These are phyloP conservation scores for Phoma herbarum DNA, from an alignment of 2,329 filamentous ascomycete species.

Conservation along the genomic window DNA sequence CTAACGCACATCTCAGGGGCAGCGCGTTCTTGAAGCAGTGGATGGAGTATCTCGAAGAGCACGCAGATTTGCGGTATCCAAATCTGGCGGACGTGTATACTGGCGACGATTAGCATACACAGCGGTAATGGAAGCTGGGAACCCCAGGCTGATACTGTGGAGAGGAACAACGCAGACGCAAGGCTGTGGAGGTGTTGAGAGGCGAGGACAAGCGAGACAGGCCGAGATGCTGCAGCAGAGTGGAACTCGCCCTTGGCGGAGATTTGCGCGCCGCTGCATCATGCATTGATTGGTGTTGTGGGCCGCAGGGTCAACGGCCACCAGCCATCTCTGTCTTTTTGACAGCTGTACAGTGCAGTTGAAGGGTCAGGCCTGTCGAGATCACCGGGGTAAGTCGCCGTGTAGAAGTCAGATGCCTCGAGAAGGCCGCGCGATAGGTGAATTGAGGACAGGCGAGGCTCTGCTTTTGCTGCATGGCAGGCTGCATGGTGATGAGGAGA, in stretches of 20 bases:
- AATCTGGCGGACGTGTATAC: conserved; percentile 64
- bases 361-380: conserved; percentile 13
- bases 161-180: conserved; percentile 14
- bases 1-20: conserved; percentile 65
- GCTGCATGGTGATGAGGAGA: conserved; percentile 6
- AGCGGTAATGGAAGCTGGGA: conserved; percentile 3
- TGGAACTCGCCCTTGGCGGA: conserved; percentile 12
- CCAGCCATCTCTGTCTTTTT: neutral
- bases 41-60: conserved; percentile 91
- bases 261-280: conserved; percentile 6
- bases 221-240: conserved; percentile 21
- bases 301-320: neutral
- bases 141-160: conserved; percentile 6
- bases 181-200: conserved; percentile 17
- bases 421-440: conserved; percentile 9
- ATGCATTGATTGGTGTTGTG: conserved; percentile 12
- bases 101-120: conserved; percentile 29
- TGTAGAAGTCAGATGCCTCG: conserved; percentile 1
- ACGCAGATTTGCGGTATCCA: conserved; percentile 90
- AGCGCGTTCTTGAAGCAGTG: conserved; percentile 85
- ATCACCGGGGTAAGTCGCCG: conserved; percentile 3
- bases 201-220: conserved; percentile 21
- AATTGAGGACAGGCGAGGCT: conserved; percentile 8
- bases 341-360: conserved; percentile 6
- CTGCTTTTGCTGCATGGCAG: conserved; percentile 7